Conservation (phyloP, 164 flowering plant species). For the Vitis rotundifolia region DNA sequence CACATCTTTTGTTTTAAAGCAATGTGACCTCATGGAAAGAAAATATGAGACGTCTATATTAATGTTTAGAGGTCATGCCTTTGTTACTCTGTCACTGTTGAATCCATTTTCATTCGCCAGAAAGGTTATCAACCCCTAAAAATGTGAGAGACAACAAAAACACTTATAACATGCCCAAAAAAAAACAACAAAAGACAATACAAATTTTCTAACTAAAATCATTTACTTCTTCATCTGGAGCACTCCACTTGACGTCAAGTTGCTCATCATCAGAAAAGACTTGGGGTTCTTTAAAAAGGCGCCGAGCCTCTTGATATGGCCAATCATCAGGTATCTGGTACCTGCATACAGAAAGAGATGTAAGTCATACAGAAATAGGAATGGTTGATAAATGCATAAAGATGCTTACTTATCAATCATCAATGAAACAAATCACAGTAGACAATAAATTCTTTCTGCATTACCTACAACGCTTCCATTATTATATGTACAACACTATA, state of each 20-base stretch:
- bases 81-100: constrained; percentile 82
- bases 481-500: too few relatives aligned
- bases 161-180: not conserved
- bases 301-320: constrained; percentile 85
- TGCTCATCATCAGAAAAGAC: constrained; percentile 53
- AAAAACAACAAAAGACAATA: not conserved
- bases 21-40: not conserved
- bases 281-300: constrained; percentile 82
- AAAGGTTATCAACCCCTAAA: constrained; percentile 69
- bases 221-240: constrained; percentile 88
- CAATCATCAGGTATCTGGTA: constrained; percentile 86
- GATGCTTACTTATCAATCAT: not conserved
- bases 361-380: not conserved
- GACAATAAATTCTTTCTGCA: too few relatives aligned
- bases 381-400: not conserved
- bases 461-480: too few relatives aligned
- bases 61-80: constrained; percentile 45
- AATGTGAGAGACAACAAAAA: constrained; percentile 3
- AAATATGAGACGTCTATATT: not conserved
- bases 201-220: not conserved
- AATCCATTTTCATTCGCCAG: constrained; percentile 90
- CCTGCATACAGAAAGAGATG: constrained; percentile 35
- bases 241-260: constrained; percentile 76
- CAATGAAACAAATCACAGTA: too few relatives aligned
- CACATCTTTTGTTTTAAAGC: not conserved